Base-by-base conservation (phyloP, 139 green algal species). In the Volvox africanus region DNA sequence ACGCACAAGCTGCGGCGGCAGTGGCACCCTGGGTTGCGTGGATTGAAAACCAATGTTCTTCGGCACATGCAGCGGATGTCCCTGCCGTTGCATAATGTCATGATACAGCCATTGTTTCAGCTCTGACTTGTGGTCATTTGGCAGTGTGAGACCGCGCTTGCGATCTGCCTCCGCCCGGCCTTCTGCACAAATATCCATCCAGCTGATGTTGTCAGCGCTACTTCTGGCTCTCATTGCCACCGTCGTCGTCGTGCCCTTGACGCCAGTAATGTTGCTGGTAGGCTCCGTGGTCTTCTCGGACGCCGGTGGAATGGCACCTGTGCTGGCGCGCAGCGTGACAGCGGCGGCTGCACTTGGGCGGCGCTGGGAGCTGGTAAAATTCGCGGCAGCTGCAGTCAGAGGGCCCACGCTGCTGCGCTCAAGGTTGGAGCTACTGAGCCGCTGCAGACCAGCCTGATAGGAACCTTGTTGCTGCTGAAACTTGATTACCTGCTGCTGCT, bases 71-170 rank as follows among this genome's bases (percentile, higher is more conserved):
- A 28, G 33, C 33, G 35, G 33, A 21, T 24, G 33, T 24, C 77
- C 77, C 35, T 83, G 77, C 5, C 79, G 37, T 28, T 37, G 3
- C 79, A 85, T 67, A 9, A 85, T 67, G 37, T 85, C 79, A 0
- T 67, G 20, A 20, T 33, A 68, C 2, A 85, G 79, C 79, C 79
- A 85, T 26, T 85, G 79, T 36, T 85, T 85, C 37, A 85, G 79
- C 37, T 36, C 18, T 14, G 37, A 33, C 5, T 19, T 26, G 79
- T 85, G 37, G 37, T 85, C 37, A 5, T 36, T 32, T 17, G 37
- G 79, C 22, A 69, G 37, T 28, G 35, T 18, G 24, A 85, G 37
- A 26, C 79, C 79, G 37, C 79, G 79, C 79, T 85, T 85, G 37
- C 79, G 79, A 22, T 85, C 79, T 26, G 79, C 79, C 79, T 68